Evolutionary conservation across 257 asterid genomes (phyloP).

Genomic region (Jacaranda mimosifolia): DNA sequence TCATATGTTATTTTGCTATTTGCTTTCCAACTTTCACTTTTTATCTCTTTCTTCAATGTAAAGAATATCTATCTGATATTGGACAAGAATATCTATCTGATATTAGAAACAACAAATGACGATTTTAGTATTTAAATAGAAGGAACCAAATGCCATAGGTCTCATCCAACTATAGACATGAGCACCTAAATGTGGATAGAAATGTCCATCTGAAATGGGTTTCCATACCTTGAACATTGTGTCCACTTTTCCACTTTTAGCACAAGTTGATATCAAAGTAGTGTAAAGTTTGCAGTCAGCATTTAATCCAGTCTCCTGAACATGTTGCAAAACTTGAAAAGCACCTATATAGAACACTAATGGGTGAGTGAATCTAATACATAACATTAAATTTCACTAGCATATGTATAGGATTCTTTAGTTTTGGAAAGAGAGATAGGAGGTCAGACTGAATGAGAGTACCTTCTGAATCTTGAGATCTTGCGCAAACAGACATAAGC

Average conservation of each 20-base stretch:
- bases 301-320: constrained; percentile 70
- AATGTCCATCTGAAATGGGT: constrained; percentile 33
- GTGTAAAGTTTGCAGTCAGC: constrained; percentile 98
- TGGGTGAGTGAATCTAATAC: constrained; percentile 35
- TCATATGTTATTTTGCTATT: background rate
- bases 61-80: constrained; percentile 11
- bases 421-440: constrained; percentile 17
- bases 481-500: constrained; percentile 97
- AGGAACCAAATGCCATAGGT: background rate
- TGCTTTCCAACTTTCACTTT: background rate
- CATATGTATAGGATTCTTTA: constrained; percentile 6
- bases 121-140: background rate
- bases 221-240: constrained; percentile 86
- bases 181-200: constrained; percentile 30
- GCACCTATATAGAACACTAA: constrained; percentile 67
- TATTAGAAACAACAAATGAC: constrained; percentile 9
- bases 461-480: constrained; percentile 88
- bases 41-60: constrained; percentile 14
- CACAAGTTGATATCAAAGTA: constrained; percentile 92
- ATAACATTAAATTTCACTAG: constrained; percentile 20
- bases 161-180: background rate
- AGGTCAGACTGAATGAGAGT: constrained; percentile 30
- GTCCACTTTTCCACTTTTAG: constrained; percentile 96
- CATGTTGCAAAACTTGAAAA: constrained; percentile 74
- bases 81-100: constrained; percentile 6